Evolutionary conservation across 2,329 filamentous ascomycete species (phyloP).

Genomic region (Trichophyton rubrum): DNA sequence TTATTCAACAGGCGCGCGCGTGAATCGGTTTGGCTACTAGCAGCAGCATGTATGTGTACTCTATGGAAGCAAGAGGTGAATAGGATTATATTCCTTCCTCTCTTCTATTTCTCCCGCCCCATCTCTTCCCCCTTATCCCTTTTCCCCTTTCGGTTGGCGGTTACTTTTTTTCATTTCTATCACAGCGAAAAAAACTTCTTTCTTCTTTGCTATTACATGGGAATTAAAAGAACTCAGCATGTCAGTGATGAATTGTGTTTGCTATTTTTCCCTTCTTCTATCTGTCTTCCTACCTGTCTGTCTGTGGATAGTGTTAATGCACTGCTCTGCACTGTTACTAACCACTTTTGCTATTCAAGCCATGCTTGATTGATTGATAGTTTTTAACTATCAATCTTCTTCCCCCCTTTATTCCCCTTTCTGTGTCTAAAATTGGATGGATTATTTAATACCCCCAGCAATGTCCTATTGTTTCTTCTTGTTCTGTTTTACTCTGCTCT

Average conservation of each 20-base stretch:
- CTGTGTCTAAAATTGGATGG: slow-evolving; percentile 3
- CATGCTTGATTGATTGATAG: neutral
- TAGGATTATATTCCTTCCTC: too few species aligned
- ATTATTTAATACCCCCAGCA: slow-evolving; percentile 3
- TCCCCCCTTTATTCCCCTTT: neutral
- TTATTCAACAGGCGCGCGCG: neutral
- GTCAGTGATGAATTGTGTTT: slow-evolving; percentile 6
- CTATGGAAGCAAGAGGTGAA: neutral
- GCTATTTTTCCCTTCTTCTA: slow-evolving; percentile 10
- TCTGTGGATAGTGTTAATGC: slow-evolving; percentile 5
- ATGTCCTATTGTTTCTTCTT: neutral
- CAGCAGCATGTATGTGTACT: slow-evolving; percentile 1
- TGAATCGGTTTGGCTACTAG: neutral
- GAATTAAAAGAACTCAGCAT: slow-evolving; percentile 5
- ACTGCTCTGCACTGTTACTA: neutral
- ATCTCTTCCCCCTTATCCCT: too few species aligned
- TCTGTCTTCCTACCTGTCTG: slow-evolving; percentile 7
- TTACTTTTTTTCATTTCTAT: neutral
- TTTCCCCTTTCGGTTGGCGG: neutral
- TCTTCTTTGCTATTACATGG: slow-evolving; percentile 1
- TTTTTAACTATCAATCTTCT: neutral
- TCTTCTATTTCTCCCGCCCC: too few species aligned
- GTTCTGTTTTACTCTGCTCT: neutral
- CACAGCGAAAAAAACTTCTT: neutral
- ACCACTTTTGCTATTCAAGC: neutral